Evolutionary conservation across 2,329 filamentous ascomycete genomes (phyloP), one percentile per base, ranked within the genome.

Genomic region (Conoideocrella luteorostrata): DNA sequence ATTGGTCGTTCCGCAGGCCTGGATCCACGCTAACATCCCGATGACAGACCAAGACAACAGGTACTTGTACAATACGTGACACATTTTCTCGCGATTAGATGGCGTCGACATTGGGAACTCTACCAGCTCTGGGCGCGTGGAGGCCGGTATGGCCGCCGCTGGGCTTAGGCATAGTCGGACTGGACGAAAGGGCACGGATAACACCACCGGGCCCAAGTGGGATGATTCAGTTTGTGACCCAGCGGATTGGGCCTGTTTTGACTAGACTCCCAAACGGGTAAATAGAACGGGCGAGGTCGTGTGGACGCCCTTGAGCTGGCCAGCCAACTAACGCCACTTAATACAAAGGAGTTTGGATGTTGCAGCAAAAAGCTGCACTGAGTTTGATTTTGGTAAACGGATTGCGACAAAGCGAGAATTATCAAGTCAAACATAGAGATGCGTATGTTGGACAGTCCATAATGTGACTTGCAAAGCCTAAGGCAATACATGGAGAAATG

Each of bases 151-250:
- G 40, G 5, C 28, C 36, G 15, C 39, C 17, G 28, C 15, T 28
- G 20, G 29, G 18, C 23, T 41, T 23, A 43, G 36, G 22, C 24
- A 47, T 37, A 15, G 23, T 39, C 17, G 21, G 30, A 46, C 30
- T 40, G 30, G 44, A 40, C 35, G 20, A 35, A 35, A 46, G 45
- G 41, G 36, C 41, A 40, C 41, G 33, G 45, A 44, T 41, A 39
- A 18, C 26, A 47, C 32, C 28, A 21, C 32, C 33, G 26, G 33
- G 41, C 41, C 36, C 34, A 33, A 15, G 41, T 44, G 45, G 26
- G 18, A 44, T 39, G 38, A 39, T 44, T 15, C 41, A 44, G 32
- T 22, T 40, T 39, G 30, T 37, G 41, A 37, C 32, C 41, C 36
- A 35, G 32, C 20, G 41, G 22, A 35, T 37, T 33, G 41, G 44